Conservation (phyloP, 2,329 filamentous ascomycete genomes). For the Pseudocercospora pini-densiflorae region DNA sequence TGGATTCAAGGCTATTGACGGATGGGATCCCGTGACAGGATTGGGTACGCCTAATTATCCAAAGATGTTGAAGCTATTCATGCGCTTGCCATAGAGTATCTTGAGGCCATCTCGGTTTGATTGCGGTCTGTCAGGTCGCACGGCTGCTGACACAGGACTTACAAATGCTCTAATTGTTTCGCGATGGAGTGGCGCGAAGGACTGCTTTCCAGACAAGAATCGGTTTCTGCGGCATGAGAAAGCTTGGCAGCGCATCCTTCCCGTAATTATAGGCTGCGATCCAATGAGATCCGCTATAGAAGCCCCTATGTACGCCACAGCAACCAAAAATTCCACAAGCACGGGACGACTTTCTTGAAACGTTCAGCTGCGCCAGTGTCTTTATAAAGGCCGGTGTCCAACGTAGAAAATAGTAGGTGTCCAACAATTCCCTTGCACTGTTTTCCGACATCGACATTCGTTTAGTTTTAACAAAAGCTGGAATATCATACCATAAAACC, state of each 20-base stretch:
- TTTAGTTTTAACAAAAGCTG: not conserved
- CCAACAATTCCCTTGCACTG: not conserved
- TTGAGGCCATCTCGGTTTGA: too few relatives aligned
- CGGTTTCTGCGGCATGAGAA: not conserved
- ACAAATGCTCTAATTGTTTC: not conserved
- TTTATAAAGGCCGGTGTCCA: not conserved
- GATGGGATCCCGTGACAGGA: slow-evolving; percentile 36
- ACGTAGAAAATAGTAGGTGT: not conserved
- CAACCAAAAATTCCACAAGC: not conserved
- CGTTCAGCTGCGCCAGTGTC: not conserved
- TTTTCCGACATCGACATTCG: not conserved
- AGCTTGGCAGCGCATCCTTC: slow-evolving; percentile 2
- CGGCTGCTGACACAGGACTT: not conserved
- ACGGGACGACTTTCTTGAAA: not conserved
- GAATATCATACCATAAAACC: not conserved
- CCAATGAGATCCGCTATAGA: not conserved
- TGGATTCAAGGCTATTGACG: slow-evolving; percentile 17
- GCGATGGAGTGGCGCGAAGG: not conserved
- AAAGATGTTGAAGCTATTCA: slow-evolving; percentile 33
- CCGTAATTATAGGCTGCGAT: not conserved
- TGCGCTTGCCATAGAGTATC: slow-evolving; percentile 27
- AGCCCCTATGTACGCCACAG: slow-evolving; percentile 1
- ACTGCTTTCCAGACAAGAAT: not conserved
- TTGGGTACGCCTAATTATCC: slow-evolving; percentile 37
- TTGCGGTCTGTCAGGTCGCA: not conserved